A percentile compares a stretch with the other conserved stretches of the same genome.
Conservation (phyloP, 2,329 filamentous ascomycete species). For the Chrysoporthe puriensis region DNA sequence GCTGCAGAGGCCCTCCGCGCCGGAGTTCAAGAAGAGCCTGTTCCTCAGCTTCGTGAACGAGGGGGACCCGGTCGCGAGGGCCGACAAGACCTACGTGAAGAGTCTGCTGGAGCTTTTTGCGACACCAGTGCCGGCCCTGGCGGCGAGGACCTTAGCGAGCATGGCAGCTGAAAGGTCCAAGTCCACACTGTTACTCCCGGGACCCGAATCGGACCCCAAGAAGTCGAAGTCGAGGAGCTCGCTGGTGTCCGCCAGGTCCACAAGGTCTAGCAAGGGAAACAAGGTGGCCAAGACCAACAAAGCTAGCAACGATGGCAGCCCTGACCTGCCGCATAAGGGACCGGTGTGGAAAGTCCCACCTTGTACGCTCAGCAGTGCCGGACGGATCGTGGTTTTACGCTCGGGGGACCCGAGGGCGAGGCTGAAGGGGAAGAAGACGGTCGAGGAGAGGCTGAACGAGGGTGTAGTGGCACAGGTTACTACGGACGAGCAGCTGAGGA, state of each 20-base stretch:
- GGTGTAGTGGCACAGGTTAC: conserved; percentile 71
- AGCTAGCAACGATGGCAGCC: conserved; percentile 22
- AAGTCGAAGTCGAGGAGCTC: conserved; percentile 34
- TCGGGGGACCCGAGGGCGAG: conserved; percentile 46
- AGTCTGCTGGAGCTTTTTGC: conserved; percentile 74
- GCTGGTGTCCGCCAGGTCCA: conserved; percentile 35
- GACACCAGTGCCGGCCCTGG: conserved; percentile 54
- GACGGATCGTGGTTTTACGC: conserved; percentile 68
- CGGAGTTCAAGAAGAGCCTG: conserved; percentile 63
- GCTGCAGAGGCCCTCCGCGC: conserved; percentile 59
- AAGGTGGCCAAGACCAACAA: conserved; percentile 16
- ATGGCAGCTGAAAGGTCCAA: conserved; percentile 14
- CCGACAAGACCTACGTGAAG: conserved; percentile 75
- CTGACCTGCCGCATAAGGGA: conserved; percentile 33
- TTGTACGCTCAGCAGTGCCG: conserved; percentile 70
- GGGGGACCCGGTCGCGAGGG: conserved; percentile 78
- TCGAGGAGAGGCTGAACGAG: conserved; percentile 55
- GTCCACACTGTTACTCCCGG: conserved; percentile 24
- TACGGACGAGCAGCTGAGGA: conserved; percentile 68
- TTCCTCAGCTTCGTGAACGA: conserved; percentile 86
- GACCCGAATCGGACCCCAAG: conserved; percentile 33
- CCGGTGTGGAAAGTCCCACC: conserved; percentile 68
- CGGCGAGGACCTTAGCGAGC: conserved; percentile 4
- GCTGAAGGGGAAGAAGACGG: conserved; percentile 49
- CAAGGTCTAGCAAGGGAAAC: conserved; percentile 34